phyloP scores from a whole-genome alignment of 2,329 filamentous ascomycete species.

The Coniochaeta ligniaria region DNA sequence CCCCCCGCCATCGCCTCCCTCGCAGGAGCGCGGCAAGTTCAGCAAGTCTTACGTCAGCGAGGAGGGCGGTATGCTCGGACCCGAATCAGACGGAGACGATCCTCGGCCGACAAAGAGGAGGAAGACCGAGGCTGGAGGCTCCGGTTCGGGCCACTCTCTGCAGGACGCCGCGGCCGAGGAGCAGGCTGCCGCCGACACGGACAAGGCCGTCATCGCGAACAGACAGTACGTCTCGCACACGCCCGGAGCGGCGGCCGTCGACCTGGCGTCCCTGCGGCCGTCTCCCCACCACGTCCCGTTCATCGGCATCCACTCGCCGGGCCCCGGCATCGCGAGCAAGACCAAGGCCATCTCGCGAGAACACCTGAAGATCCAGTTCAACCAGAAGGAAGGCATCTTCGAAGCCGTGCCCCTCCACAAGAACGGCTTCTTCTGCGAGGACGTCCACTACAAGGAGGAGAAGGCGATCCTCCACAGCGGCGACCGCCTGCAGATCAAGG shows the following conservation, averaged over 20 bases:
- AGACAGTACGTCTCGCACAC: constrained; percentile 55
- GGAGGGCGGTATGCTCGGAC: constrained; percentile 61
- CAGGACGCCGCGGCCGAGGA: constrained; percentile 8
- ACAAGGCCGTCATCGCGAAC: constrained; percentile 44
- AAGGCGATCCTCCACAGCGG: constrained; percentile 55
- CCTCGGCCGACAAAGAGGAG: constrained; percentile 39
- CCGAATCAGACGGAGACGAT: constrained; percentile 50
- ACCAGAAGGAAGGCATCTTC: constrained; percentile 54
- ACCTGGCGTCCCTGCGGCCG: constrained; percentile 52
- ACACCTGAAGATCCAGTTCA: constrained; percentile 68
- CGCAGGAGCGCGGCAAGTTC: constrained; percentile 45
- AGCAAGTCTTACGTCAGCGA: constrained; percentile 63
- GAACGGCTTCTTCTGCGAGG: constrained; percentile 65
- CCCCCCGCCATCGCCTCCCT: constrained; percentile 42
- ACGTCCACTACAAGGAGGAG: constrained; percentile 47
- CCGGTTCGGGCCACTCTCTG: constrained; percentile 16
- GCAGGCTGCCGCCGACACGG: constrained; percentile 16
- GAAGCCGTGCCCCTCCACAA: constrained; percentile 54
- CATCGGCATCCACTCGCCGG: constrained; percentile 65
- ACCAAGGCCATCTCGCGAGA: constrained; percentile 69
- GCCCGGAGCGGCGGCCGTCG: constrained; percentile 50
- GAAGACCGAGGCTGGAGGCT: constrained; percentile 30
- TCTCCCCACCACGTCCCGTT: constrained; percentile 57
- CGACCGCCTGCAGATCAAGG: constrained; percentile 64
- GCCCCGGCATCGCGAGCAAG: constrained; percentile 49